Evolutionary conservation across 1,284 basidiomycete species (phyloP).

Genomic region (Uromyces viciae-fabae): DNA sequence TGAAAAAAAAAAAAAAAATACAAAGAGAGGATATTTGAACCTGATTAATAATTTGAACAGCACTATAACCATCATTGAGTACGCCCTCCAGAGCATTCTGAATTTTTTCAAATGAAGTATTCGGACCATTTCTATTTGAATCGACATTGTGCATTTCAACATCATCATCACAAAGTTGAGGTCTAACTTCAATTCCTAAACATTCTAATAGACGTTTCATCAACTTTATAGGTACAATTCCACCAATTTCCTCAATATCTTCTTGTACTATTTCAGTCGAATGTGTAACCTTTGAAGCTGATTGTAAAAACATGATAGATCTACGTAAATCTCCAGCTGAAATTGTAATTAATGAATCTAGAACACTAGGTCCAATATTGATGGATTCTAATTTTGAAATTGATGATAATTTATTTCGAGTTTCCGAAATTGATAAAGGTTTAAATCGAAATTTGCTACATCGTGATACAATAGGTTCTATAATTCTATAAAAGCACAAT

Average conservation of each 20-base stretch:
- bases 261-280: constrained; percentile 68
- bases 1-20: neutral
- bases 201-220: constrained; percentile 68
- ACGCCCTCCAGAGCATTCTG: constrained; percentile 69
- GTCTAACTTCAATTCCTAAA: constrained; percentile 67
- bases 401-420: constrained; percentile 70
- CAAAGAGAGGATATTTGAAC: constrained; percentile 57
- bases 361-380: constrained; percentile 59
- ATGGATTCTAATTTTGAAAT: constrained; percentile 67
- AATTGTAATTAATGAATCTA: constrained; percentile 70
- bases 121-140: constrained; percentile 49
- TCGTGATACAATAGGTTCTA: constrained; percentile 95
- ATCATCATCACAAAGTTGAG: constrained; percentile 56
- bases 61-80: constrained; percentile 85
- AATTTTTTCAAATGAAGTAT: constrained; percentile 67
- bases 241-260: constrained; percentile 89
- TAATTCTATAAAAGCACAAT: constrained; percentile 68
- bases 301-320: constrained; percentile 98
- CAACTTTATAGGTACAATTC: constrained; percentile 76
- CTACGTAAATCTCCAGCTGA: constrained; percentile 92
- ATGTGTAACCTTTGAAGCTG: constrained; percentile 70
- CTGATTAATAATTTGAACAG: constrained; percentile 82
- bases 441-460: constrained; percentile 99
- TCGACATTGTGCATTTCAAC: constrained; percentile 60
- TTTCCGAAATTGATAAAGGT: constrained; percentile 74